Percentiles rank a stretch among this genome's conserved stretches.
phyloP scores from a whole-genome alignment of 2,329 filamentous ascomycete genomes.

The Diaporthe sp. region DNA sequence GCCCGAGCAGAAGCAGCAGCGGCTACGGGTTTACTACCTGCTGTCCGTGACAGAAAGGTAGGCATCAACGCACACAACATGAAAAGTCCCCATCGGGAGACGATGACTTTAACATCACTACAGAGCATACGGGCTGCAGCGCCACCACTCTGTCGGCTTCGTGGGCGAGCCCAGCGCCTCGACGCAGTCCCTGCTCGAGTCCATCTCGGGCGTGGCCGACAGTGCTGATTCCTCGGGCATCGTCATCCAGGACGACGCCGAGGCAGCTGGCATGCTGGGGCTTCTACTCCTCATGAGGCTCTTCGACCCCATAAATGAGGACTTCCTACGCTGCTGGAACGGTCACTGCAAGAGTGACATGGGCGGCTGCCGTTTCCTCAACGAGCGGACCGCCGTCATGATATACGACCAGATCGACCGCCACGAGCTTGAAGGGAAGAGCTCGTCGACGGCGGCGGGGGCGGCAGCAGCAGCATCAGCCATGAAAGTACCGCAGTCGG shows the following conservation, averaged over 20 bases:
- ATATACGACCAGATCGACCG: conserved; percentile 33
- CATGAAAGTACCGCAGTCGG: background rate
- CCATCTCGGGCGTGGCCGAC: conserved; percentile 31
- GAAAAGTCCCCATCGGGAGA: background rate
- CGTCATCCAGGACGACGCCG: conserved; percentile 36
- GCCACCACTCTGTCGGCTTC: conserved; percentile 34
- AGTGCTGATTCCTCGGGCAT: conserved; percentile 31
- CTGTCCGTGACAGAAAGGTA: conserved; percentile 37
- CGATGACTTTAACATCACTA: conserved; percentile 25
- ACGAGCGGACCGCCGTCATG: conserved; percentile 30
- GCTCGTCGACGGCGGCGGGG: background rate
- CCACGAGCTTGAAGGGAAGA: conserved; percentile 5
- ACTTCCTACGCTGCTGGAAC: conserved; percentile 37
- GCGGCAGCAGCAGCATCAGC: background rate
- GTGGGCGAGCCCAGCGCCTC: conserved; percentile 30
- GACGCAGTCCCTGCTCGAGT: conserved; percentile 29
- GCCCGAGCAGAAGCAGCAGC: conserved; percentile 37
- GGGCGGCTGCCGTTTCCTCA: conserved; percentile 33
- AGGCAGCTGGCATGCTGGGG: conserved; percentile 36
- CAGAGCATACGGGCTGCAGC: conserved; percentile 37
- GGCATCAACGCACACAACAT: background rate
- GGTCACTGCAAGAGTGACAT: conserved; percentile 34
- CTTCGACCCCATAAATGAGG: conserved; percentile 37
- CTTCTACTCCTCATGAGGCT: conserved; percentile 35
- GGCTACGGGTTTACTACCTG: conserved; percentile 35